Evolutionary conservation across 148 eudicot genomes (phyloP).

Genomic region (Arctostaphylos glauca): DNA sequence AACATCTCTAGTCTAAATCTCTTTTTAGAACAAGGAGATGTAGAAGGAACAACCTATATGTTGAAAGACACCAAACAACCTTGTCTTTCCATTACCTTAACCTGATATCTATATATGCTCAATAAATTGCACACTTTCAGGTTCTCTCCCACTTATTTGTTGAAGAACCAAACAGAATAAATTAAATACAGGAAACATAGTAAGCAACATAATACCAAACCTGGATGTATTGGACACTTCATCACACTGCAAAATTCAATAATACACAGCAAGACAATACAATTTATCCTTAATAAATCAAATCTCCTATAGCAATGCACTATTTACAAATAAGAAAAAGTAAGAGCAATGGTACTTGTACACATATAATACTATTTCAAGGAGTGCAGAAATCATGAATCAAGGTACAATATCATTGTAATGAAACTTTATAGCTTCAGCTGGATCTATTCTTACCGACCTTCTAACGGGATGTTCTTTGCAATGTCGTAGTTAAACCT

Average conservation of each 20-base stretch:
- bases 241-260: conserved; percentile 43
- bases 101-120: neutral
- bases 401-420: neutral
- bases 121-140: neutral
- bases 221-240: too few relatives aligned
- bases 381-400: neutral
- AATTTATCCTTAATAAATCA: neutral
- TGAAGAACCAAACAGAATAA: too few relatives aligned
- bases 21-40: neutral
- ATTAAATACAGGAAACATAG: too few relatives aligned
- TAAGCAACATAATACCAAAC: too few relatives aligned
- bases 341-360: neutral
- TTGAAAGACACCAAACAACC: neutral
- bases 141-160: neutral
- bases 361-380: neutral
- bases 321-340: neutral
- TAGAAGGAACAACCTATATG: neutral
- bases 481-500: too few relatives aligned
- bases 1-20: neutral
- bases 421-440: too few relatives aligned
- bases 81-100: neutral
- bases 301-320: neutral
- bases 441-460: too few relatives aligned
- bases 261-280: neutral
- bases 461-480: too few relatives aligned